phyloP scores from a whole-genome alignment of 148 eudicot genomes.

The Pharnaceum exiguum region DNA sequence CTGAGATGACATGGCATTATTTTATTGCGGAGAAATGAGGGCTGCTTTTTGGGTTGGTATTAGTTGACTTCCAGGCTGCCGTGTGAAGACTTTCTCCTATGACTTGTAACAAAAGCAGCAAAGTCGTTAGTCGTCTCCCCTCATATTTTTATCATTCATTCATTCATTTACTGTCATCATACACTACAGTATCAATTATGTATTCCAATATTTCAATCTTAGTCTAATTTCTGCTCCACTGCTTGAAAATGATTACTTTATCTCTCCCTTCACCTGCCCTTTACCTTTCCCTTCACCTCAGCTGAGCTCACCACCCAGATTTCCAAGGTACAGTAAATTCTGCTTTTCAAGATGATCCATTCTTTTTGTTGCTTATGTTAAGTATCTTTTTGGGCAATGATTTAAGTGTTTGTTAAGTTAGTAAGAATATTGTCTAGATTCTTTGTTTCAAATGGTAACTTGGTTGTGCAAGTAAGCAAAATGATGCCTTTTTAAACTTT shows the following conservation, averaged over 20 bases:
- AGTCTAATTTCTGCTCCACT: too few relatives aligned
- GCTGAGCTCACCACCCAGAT: neutral
- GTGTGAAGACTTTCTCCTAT: constrained; percentile 22
- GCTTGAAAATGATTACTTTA: too few relatives aligned
- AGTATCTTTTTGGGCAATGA: too few relatives aligned
- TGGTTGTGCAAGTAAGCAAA: neutral
- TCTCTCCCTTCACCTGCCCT: neutral
- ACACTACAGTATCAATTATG: too few relatives aligned
- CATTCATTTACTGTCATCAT: neutral
- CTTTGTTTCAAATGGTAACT: too few relatives aligned
- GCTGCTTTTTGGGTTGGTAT: constrained; percentile 15
- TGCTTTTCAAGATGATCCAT: neutral
- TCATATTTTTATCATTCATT: neutral
- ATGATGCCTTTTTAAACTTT: neutral
- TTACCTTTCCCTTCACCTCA: neutral
- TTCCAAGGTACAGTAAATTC: neutral
- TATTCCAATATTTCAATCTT: too few relatives aligned
- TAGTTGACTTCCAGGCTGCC: constrained; percentile 23
- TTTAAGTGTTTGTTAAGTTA: too few relatives aligned
- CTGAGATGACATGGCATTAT: too few relatives aligned
- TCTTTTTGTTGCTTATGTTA: too few relatives aligned
- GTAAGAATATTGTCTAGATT: too few relatives aligned
- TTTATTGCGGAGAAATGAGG: too few relatives aligned
- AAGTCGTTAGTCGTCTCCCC: neutral
- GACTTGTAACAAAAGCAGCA: constrained; percentile 1